Evolutionary conservation across 352 stramenopile genomes (phyloP).

Genomic region (Phytophthora meadii): DNA sequence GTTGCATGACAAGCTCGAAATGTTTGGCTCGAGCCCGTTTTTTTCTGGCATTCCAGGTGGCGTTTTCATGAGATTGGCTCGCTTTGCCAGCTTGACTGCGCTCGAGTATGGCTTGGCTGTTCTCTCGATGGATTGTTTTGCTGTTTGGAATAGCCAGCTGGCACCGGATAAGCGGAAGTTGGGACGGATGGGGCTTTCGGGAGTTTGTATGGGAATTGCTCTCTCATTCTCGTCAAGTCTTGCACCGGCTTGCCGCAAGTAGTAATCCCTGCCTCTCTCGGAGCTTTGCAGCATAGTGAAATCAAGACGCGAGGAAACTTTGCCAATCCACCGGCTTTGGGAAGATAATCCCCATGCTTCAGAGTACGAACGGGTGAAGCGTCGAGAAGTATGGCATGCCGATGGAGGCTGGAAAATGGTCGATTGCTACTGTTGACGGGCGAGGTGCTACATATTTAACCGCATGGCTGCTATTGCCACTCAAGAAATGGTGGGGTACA

Average conservation of each 20-base stretch:
- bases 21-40: conserved; percentile 26
- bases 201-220: conserved; percentile 33
- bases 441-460: neutral
- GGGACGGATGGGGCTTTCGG: conserved; percentile 28
- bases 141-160: conserved; percentile 32
- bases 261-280: conserved; percentile 33
- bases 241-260: conserved; percentile 31
- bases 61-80: conserved; percentile 44
- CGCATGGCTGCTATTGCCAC: conserved; percentile 3
- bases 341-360: conserved; percentile 1
- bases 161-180: conserved; percentile 34
- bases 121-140: conserved; percentile 32
- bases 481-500: conserved; percentile 1
- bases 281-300: conserved; percentile 30
- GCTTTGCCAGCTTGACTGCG: conserved; percentile 16
- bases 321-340: conserved; percentile 18
- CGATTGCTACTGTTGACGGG: neutral
- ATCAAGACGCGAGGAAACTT: conserved; percentile 12
- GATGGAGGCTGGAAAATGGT: neutral
- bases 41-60: conserved; percentile 43
- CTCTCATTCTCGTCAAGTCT: conserved; percentile 5
- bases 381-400: neutral
- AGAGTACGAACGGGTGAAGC: neutral
- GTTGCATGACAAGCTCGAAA: conserved; percentile 23
- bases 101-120: conserved; percentile 24